These are phyloP conservation scores for Sechiopsis laciniata DNA, from an alignment of 306 rosid genomes.

Conservation along the genomic window DNA sequence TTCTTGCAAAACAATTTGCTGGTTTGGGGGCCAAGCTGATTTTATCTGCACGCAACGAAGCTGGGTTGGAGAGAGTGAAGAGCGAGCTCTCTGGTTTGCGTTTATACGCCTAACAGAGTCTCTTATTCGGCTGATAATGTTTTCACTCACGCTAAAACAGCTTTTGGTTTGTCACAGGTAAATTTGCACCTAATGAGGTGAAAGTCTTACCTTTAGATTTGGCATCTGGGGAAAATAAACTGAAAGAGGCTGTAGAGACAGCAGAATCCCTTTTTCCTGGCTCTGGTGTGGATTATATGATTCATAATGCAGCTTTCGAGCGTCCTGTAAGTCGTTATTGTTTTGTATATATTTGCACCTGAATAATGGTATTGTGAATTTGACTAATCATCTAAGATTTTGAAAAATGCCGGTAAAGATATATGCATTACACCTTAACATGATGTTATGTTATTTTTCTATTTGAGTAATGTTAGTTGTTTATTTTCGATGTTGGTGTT, in stretches of 20 bases:
- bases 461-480: conserved; percentile 1
- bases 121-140: neutral
- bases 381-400: neutral
- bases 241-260: conserved; percentile 56
- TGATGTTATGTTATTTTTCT: neutral
- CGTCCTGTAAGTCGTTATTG: conserved; percentile 71
- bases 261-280: conserved; percentile 67
- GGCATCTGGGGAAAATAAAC: conserved; percentile 68
- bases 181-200: conserved; percentile 64
- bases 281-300: conserved; percentile 81
- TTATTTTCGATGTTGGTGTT: neutral
- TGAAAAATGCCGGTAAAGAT: neutral
- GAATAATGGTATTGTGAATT: neutral
- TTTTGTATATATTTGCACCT: conserved; percentile 21
- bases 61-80: conserved; percentile 68
- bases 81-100: conserved; percentile 61
- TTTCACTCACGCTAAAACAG: conserved; percentile 19
- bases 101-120: conserved; percentile 8
- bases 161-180: conserved; percentile 46
- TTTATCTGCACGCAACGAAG: conserved; percentile 82
- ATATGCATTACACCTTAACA: neutral
- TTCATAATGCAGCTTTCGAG: conserved; percentile 92
- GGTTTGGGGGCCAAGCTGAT: conserved; percentile 86
- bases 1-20: conserved; percentile 82
- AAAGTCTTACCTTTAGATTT: conserved; percentile 76